Evolutionary conservation across 768 basidiomycete species (phyloP).

Genomic region (Cantharellus anzutake): DNA sequence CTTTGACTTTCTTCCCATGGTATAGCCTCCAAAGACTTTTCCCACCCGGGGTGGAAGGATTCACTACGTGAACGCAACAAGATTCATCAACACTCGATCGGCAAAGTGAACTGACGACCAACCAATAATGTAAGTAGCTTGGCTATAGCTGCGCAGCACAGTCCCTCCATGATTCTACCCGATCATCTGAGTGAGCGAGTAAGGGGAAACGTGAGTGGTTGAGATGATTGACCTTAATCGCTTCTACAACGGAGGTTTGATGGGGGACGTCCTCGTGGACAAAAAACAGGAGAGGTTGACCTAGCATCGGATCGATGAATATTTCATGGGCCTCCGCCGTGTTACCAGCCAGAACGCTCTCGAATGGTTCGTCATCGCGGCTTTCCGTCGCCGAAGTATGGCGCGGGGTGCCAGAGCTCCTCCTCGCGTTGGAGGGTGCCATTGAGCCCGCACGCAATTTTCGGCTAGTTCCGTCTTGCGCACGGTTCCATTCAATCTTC

Average conservation of each 20-base stretch:
- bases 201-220: neutral
- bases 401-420: neutral
- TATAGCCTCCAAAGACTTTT: conserved; percentile 70
- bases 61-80: conserved; percentile 27
- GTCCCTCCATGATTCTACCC: conserved; percentile 58
- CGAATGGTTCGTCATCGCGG: neutral
- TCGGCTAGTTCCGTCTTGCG: no score
- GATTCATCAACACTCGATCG: conserved; percentile 1
- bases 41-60: conserved; percentile 59
- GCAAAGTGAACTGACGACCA: conserved; percentile 12
- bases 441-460: neutral
- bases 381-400: neutral
- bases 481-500: no score
- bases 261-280: conserved; percentile 67
- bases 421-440: neutral
- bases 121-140: conserved; percentile 67
- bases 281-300: conserved; percentile 52
- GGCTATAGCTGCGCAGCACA: conserved; percentile 57
- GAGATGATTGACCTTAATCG: conserved; percentile 36
- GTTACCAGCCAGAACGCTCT: neutral
- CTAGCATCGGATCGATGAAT: conserved; percentile 72
- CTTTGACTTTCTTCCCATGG: conserved; percentile 57
- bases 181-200: neutral
- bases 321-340: conserved; percentile 17
- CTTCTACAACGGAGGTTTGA: conserved; percentile 38